A percentile compares a stretch with the other conserved stretches of the same genome.
Evolutionary conservation across 768 basidiomycete genomes (phyloP).

Genomic region (Xerocomus spinulosus): DNA sequence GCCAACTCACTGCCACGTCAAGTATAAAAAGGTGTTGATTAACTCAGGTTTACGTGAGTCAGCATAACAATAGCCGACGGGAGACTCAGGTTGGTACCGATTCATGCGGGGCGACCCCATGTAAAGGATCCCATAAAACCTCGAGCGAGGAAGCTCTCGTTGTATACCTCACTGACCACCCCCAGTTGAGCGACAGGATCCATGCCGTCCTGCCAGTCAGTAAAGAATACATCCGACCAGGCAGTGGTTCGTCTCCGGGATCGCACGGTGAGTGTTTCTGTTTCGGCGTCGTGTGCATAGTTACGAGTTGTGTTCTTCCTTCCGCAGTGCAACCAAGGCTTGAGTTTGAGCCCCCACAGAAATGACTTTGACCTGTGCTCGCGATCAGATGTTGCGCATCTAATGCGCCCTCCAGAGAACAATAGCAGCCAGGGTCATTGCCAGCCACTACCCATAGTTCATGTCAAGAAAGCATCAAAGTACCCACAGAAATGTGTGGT

Average conservation of each 20-base stretch:
- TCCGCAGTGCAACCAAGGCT: background rate
- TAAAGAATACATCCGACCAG: background rate
- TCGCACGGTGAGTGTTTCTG: constrained; percentile 10
- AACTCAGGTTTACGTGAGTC: background rate
- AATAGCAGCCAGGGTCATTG: background rate
- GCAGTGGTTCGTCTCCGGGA: background rate
- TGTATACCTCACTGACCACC: background rate
- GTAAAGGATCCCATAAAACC: background rate
- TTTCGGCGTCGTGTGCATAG: background rate
- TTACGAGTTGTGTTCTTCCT: background rate
- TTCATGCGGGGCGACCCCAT: background rate
- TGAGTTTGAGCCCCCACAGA: background rate
- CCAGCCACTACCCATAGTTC: background rate
- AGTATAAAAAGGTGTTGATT: too few relatives aligned
- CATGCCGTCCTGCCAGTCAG: constrained; percentile 3
- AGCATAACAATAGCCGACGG: background rate
- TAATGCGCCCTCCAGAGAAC: background rate
- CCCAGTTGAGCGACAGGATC: too few relatives aligned
- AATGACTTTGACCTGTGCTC: background rate
- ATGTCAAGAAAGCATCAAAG: background rate
- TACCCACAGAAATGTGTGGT: background rate
- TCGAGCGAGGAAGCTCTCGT: background rate
- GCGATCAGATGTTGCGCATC: background rate
- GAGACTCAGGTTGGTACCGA: background rate
- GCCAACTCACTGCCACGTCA: background rate